Base-by-base conservation (phyloP, 306 rosid genomes). In the Hylodesmum podocarpum region DNA sequence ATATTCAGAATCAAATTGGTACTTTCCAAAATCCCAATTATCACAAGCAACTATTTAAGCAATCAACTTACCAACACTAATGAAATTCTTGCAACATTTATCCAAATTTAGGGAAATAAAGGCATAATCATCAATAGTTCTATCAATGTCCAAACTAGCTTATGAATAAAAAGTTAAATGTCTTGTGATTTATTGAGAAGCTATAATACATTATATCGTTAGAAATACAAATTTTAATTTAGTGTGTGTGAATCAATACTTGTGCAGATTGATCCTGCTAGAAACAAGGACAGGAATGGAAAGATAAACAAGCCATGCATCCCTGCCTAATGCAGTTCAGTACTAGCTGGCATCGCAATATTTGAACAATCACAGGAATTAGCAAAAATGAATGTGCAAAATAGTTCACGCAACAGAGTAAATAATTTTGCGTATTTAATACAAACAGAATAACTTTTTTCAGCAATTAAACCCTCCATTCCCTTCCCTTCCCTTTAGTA, bases 331-430 rank as follows among this genome's bases (percentile, higher is more conserved):
- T 51, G 46, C 14, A 47, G 14, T 58, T 44, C 58, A 66, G 49
- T 9, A 58, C 29, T 18, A 19, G 65, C 29, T 18, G 15, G 65
- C 22, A n/a, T 11, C 11, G 31, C 44, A 33, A 66, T 43, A 57
- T 66, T 73, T 29, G 58, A 83, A 66, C 8, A 46, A 78, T 73
- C 55, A 59, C 37, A n/a, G 2, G 14, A 78, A 49, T 58, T 37
- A 49, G 25, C 63, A 33, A 24, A 0, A 27, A 19, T 4, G 18
- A 54, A 79, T 40, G 6, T 41, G 10, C 62, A 58, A 46, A 37
- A 43, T 19, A 64, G 49, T 7, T 39, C 29, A 8, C 14, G 8
- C 13, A 6, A 75, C 18, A 75, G 40, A 12, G 36, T 47, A 11
- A 37, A 36, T 3, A 75, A 59, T n/a, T 68, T 36, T 13, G n/a